Percentiles rank a stretch among this genome's conserved stretches.
phyloP scores from a whole-genome alignment of 441 rosid genomes.

The Aquilaria agallochum region DNA sequence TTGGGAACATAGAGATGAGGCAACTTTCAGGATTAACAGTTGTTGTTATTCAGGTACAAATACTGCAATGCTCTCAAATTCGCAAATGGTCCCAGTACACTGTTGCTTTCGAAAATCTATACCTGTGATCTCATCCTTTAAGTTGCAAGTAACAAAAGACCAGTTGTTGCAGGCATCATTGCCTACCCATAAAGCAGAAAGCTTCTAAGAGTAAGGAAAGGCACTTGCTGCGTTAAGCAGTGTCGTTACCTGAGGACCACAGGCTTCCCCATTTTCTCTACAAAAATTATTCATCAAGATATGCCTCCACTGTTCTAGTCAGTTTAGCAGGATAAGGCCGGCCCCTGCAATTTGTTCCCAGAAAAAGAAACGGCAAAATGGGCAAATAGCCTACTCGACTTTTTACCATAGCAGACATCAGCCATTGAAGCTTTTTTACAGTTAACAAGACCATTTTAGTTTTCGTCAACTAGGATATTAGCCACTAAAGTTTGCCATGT shows the following conservation, averaged over 20 bases:
- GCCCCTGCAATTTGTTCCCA: slow-evolving; percentile 66
- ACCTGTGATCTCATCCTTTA: slow-evolving; percentile 20
- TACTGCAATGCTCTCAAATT: slow-evolving; percentile 41
- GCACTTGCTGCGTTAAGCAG: slow-evolving; percentile 45
- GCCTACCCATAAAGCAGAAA: slow-evolving; percentile 53
- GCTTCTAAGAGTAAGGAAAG: slow-evolving; percentile 37
- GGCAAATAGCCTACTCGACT: no score
- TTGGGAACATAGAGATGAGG: slow-evolving; percentile 46
- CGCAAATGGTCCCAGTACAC: slow-evolving; percentile 37
- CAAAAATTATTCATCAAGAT: slow-evolving; percentile 31
- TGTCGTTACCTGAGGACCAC: slow-evolving; percentile 43
- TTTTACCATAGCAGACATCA: no score
- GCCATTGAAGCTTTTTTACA: no score
- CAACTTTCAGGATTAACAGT: slow-evolving; percentile 39
- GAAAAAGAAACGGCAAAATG: slow-evolving; percentile 15
- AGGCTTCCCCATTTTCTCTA: slow-evolving; percentile 17
- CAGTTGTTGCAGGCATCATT: slow-evolving; percentile 42
- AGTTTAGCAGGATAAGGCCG: slow-evolving; percentile 46
- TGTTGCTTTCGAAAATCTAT: slow-evolving; percentile 36
- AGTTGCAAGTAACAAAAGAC: slow-evolving; percentile 35
- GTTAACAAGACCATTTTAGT: no score
- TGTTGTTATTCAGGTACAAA: slow-evolving; percentile 41
- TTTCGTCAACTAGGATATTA: no score
- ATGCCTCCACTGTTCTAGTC: neutral
- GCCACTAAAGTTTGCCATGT: no score